Base-by-base conservation (phyloP, 1,284 basidiomycete species). In the Ustilago sp. region DNA sequence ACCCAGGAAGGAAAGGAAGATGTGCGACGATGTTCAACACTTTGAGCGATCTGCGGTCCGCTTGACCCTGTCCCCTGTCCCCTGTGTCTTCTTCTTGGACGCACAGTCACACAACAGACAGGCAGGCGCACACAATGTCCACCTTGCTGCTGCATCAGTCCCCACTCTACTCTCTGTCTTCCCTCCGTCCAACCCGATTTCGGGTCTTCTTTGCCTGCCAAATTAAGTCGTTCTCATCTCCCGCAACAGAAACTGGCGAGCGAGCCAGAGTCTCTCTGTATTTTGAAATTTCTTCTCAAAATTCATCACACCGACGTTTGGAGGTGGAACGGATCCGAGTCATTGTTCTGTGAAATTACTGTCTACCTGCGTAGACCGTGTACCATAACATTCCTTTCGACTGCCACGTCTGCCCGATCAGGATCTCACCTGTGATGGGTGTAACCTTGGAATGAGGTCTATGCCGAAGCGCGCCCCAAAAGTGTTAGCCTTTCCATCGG, bases 401-500 rank as follows among this genome's bases (percentile, higher is more conserved):
- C 28, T n/a, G 15, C 1, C 8, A 32, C 28, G 1, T 50, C 13
- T 13, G 5, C n/a, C 50, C 47, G 7, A 11, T 36, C 8, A 32
- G 13, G 3, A 4, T 52, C 1, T 58, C 39, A 74, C 76, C 76
- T 78, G 76, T 78, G 3, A 74, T 60, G 76, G 76, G 76, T 78
- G 76, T 41, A 78, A 65, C 61, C 57, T 55, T 31, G 76, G 76
- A 69, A 78, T 78, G 76, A 78, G 64, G 72, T 69, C 68, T 66
- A 17, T 47, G 68, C 68, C 76, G 59, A 74, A 74, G 76, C 72
- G 76, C 76, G 76, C 76, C 76, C 76, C 76, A 75, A 39, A 2
- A 72, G 47, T 78, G 72, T 74, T 72, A 75, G 68, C 76, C 72
- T 74, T 78, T 72, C 72, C 53, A 45, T 63, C 68, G 66, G 76